phyloP scores from a whole-genome alignment of 2,329 filamentous ascomycete genomes.

The Neofusicoccum sp. region DNA sequence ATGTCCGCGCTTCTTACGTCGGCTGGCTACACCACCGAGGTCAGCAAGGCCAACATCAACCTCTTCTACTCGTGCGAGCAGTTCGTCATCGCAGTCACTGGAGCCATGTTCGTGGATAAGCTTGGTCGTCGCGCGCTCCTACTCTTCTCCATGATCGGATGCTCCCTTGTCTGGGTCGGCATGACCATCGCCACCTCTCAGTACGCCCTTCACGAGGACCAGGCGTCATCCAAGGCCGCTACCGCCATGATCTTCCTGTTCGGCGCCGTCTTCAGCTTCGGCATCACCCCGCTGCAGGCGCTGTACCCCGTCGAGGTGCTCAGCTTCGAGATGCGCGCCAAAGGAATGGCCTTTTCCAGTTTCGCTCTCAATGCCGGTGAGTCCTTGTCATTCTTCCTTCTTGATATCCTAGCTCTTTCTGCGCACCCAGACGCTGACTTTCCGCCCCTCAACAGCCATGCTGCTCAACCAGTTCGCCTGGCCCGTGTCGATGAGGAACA shows the following conservation, averaged over 20 bases:
- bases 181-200: constrained; percentile 24
- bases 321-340: constrained; percentile 47
- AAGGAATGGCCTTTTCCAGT: constrained; percentile 33
- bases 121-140: constrained; percentile 35
- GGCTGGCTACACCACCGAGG: constrained; percentile 10
- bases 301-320: constrained; percentile 52
- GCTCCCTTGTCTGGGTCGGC: constrained; percentile 29
- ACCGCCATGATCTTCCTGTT: constrained; percentile 38
- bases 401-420: constrained; percentile 38
- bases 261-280: constrained; percentile 32
- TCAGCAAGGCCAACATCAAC: constrained; percentile 18
- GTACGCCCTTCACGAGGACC: constrained; percentile 4
- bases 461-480: constrained; percentile 33
- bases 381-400: background rate
- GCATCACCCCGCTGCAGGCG: constrained; percentile 43
- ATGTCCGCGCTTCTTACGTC: constrained; percentile 14
- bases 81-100: constrained; percentile 34
- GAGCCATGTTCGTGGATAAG: constrained; percentile 34
- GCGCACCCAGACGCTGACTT: constrained; percentile 36
- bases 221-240: constrained; percentile 21
- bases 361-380: constrained; percentile 30
- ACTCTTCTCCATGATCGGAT: constrained; percentile 26
- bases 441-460: constrained; percentile 20
- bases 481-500: constrained; percentile 39
- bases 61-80: constrained; percentile 25